Evolutionary conservation across 108 stramenopile genomes (phyloP), one percentile per base, ranked within the genome.

Genomic region (Mediolabrus comicus): DNA sequence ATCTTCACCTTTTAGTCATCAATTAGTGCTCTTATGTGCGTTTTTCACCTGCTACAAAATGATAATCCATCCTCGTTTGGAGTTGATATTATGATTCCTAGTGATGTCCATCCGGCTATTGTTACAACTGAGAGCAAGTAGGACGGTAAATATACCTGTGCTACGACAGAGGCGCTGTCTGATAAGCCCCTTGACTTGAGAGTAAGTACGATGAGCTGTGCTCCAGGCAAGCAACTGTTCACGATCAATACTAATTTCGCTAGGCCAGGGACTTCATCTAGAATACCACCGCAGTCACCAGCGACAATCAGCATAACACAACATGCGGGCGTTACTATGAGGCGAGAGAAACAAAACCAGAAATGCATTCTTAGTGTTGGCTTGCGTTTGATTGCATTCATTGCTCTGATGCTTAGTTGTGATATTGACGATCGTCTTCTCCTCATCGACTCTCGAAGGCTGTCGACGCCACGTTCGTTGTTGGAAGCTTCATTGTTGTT

Each of bases 91-190:
- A 74, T 67, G n/a, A 88, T 63, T 16, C 87, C 90, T 8, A 91
- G 32, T 17, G 87, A 80, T 16, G 86, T 80, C 90, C 90, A 91
- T 1, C 64, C 83, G 9, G 90, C 86, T 46, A 91, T 84, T 5
- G 87, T 85, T 52, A 91, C n/a, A 19, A 86, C 84, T 3, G 77
- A 83, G 0, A 91, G 56, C 38, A 84, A 26, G 53, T 91, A 91
- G 26, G 80, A 77, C 35, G 87, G 75, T 9, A 87, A 43, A 62
- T 87, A 91, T 3, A 86, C 81, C 55, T 80, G 78, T 2, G 87
- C 81, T 3, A 91, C 86, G 26, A 74, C 75, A 9, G 85, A 75
- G 12, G 90, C 90, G 32, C 77, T 75, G 13, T 87, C 85, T 13
- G 83, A 63, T 10, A 86, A 43, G 10, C 73, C 77, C 35, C 80